A percentile compares a stretch with the other conserved stretches of the same genome.
Conservation (phyloP, 805 yeast species). For the Kluyveromyces starmeri region DNA sequence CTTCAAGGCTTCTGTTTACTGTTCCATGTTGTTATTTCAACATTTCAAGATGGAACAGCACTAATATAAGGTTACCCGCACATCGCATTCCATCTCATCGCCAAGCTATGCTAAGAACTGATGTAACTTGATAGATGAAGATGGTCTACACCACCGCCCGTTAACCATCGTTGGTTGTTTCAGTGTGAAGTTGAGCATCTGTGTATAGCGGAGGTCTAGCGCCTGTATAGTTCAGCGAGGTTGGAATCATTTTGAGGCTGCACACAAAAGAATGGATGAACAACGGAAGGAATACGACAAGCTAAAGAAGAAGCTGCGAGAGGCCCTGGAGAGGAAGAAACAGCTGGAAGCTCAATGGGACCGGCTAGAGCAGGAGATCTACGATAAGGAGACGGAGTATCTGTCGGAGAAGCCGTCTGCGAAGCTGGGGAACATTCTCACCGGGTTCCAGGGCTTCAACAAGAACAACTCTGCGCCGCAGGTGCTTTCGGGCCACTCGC, state of each 20-base stretch:
- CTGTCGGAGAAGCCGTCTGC: slow-evolving; percentile 35
- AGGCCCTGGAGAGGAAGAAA: slow-evolving; percentile 51
- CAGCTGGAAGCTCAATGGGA: slow-evolving; percentile 56
- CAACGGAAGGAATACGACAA: slow-evolving; percentile 46
- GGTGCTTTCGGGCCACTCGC: slow-evolving; percentile 35
- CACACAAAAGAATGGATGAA: slow-evolving; percentile 18
- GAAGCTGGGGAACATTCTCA: slow-evolving; percentile 59
- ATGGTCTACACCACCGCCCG: too few relatives aligned
- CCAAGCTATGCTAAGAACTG: too few relatives aligned
- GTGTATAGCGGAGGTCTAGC: too few relatives aligned
- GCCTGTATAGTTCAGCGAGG: too few relatives aligned
- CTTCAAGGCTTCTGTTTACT: too few relatives aligned
- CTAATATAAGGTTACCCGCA: too few relatives aligned
- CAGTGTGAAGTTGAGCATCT: too few relatives aligned
- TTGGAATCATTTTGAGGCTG: too few relatives aligned
- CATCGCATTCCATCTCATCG: too few relatives aligned
- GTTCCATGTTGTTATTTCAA: too few relatives aligned
- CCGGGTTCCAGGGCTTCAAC: slow-evolving; percentile 79
- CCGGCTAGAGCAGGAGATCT: slow-evolving; percentile 66
- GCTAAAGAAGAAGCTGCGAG: slow-evolving; percentile 57
- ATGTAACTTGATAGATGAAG: slow-evolving; percentile 4
- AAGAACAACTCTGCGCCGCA: slow-evolving; percentile 32
- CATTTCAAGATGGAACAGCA: too few relatives aligned
- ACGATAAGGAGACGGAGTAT: slow-evolving; percentile 68
- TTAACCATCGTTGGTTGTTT: too few relatives aligned